Evolutionary conservation across 2,329 filamentous ascomycete genomes (phyloP).

Genomic region (Xylariaceae sp.): DNA sequence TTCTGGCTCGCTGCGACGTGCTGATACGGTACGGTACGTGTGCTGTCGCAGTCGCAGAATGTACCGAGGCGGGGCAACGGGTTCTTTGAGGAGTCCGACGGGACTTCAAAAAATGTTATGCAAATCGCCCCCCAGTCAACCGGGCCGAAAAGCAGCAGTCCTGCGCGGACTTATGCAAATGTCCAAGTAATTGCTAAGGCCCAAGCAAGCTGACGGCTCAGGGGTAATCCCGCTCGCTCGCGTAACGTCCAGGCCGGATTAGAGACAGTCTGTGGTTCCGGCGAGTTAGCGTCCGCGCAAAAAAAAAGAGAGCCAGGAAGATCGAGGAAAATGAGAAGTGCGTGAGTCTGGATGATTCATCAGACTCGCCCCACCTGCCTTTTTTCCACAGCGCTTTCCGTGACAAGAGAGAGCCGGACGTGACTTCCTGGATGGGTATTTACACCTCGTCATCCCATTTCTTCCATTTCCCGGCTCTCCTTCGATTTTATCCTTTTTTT

Average conservation of each 20-base stretch:
- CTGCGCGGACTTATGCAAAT: not conserved
- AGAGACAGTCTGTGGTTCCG: too few relatives aligned
- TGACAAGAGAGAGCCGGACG: not conserved
- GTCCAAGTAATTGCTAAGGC: not conserved
- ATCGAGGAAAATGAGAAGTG: not conserved
- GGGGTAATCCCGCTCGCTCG: not conserved
- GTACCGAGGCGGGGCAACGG: slow-evolving; percentile 15
- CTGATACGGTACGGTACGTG: too few relatives aligned
- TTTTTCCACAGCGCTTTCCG: too few relatives aligned
- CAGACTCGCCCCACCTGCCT: not conserved
- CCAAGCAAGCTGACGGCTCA: not conserved
- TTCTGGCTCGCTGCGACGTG: slow-evolving; percentile 70
- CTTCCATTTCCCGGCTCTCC: too few relatives aligned
- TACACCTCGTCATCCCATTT: too few relatives aligned
- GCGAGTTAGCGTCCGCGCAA: too few relatives aligned
- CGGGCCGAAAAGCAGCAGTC: not conserved
- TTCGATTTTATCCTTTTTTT: too few relatives aligned
- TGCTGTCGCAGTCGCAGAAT: not conserved
- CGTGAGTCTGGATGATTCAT: not conserved
- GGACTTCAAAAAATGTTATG: slow-evolving; percentile 1
- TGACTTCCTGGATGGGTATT: too few relatives aligned
- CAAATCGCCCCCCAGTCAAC: not conserved
- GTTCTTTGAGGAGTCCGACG: slow-evolving; percentile 19
- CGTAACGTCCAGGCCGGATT: not conserved
- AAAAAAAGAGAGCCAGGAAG: too few relatives aligned